Evolutionary conservation across 495 filamentous ascomycete species (phyloP).

Genomic region (Echria macrotheca): DNA sequence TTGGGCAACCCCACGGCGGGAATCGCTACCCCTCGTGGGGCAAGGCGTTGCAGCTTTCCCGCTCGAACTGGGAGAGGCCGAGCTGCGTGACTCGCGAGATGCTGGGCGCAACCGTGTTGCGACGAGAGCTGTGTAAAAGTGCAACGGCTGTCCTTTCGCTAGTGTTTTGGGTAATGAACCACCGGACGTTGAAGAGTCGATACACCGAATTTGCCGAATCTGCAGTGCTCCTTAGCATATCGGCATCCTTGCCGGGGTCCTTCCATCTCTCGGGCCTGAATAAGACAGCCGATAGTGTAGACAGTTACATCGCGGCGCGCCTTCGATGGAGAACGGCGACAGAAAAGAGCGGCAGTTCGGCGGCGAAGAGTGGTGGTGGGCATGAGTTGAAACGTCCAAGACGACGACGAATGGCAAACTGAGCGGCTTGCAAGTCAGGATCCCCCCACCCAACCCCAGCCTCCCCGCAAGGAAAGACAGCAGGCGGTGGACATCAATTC

Average conservation of each 20-base stretch:
- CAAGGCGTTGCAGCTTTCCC: background rate
- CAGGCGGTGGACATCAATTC: no score
- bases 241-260: no score
- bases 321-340: no score
- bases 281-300: no score
- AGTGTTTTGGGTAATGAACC: background rate
- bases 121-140: background rate
- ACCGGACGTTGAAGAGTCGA: background rate
- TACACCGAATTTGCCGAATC: background rate
- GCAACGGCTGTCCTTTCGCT: slow-evolving; percentile 1
- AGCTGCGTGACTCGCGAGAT: slow-evolving; percentile 3
- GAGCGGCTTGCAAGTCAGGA: no score
- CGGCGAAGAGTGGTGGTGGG: background rate
- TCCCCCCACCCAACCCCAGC: no score
- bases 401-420: no score
- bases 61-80: background rate
- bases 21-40: no score
- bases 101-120: background rate
- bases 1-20: background rate
- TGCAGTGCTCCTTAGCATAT: no score
- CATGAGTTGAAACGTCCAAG: background rate
- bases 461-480: no score
- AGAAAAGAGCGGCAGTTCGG: background rate
- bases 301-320: no score
- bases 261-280: no score